Conservation (phyloP, 257 asterid species). For the Marsdenia floribunda region DNA sequence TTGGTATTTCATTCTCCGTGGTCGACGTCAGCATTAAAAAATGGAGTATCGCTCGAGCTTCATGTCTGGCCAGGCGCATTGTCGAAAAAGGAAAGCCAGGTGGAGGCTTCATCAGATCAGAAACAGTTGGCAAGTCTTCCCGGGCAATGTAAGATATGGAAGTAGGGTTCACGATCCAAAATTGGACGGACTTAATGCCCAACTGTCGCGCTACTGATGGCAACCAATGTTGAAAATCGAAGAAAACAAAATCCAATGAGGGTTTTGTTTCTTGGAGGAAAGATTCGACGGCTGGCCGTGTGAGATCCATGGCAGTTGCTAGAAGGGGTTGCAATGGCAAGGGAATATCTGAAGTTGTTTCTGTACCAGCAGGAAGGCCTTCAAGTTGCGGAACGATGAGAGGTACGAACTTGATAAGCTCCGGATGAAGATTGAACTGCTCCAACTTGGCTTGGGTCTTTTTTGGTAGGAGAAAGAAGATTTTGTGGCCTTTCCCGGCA, state of each 20-base stretch:
- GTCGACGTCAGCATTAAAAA: too few relatives aligned
- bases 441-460: slow-evolving; percentile 14
- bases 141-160: slow-evolving; percentile 6
- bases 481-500: slow-evolving; percentile 43
- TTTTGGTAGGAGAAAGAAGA: slow-evolving; percentile 34
- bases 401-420: slow-evolving; percentile 28
- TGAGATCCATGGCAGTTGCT: slow-evolving; percentile 44
- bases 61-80: slow-evolving; percentile 9
- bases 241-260: slow-evolving; percentile 31
- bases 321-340: slow-evolving; percentile 13
- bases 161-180: slow-evolving; percentile 17
- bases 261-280: slow-evolving; percentile 29
- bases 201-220: slow-evolving; percentile 13
- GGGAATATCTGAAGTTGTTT: slow-evolving; percentile 47
- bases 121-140: not conserved
- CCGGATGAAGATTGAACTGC: slow-evolving; percentile 31
- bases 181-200: slow-evolving; percentile 6
- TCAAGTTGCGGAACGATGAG: slow-evolving; percentile 38
- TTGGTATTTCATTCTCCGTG: not conserved
- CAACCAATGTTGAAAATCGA: slow-evolving; percentile 44
- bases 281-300: slow-evolving; percentile 24
- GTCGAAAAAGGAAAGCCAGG: slow-evolving; percentile 19
- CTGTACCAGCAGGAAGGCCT: slow-evolving; percentile 45
- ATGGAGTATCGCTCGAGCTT: slow-evolving; percentile 6
- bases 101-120: slow-evolving; percentile 14